Evolutionary conservation across 2,329 filamentous ascomycete genomes (phyloP).

Genomic region (Hymenoscyphus repandus): DNA sequence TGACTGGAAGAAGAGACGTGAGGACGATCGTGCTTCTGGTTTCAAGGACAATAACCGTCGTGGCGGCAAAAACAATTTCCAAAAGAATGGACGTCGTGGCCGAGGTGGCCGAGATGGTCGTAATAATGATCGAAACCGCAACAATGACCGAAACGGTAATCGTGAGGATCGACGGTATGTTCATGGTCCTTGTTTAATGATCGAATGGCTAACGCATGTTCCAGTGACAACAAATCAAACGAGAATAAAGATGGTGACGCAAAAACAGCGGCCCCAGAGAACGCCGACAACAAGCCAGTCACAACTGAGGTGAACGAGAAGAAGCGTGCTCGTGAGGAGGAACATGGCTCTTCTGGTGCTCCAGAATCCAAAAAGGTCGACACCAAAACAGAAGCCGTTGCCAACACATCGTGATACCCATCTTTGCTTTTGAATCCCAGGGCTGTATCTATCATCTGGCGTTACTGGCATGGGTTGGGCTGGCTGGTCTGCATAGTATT

Average conservation of each 20-base stretch:
- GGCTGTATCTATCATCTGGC: conserved; percentile 13
- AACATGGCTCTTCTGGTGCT: conserved; percentile 31
- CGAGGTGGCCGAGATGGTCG: conserved; percentile 33
- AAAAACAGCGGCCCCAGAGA: conserved; percentile 15
- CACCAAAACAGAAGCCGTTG: conserved; percentile 23
- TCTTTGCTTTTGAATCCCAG: conserved; percentile 7
- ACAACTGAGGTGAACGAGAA: conserved; percentile 13
- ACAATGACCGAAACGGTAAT: conserved; percentile 31
- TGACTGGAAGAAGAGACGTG: conserved; percentile 61
- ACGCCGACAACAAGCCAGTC: background rate
- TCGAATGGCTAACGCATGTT: conserved; percentile 11
- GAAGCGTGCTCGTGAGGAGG: conserved; percentile 19
- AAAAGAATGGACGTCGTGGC: conserved; percentile 40
- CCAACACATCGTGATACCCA: conserved; percentile 25
- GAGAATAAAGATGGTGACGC: conserved; percentile 11
- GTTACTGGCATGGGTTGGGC: conserved; percentile 10
- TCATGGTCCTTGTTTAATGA: background rate
- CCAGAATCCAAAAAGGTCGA: conserved; percentile 60
- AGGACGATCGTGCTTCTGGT: conserved; percentile 56
- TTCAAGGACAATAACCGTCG: conserved; percentile 37
- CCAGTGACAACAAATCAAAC: conserved; percentile 10
- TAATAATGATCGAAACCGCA: conserved; percentile 33
- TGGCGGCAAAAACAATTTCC: conserved; percentile 19
- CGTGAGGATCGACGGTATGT: conserved; percentile 30
- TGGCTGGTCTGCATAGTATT: background rate